Base-by-base conservation (phyloP, 306 rosid genomes). In the Spatholobus suberectus region DNA sequence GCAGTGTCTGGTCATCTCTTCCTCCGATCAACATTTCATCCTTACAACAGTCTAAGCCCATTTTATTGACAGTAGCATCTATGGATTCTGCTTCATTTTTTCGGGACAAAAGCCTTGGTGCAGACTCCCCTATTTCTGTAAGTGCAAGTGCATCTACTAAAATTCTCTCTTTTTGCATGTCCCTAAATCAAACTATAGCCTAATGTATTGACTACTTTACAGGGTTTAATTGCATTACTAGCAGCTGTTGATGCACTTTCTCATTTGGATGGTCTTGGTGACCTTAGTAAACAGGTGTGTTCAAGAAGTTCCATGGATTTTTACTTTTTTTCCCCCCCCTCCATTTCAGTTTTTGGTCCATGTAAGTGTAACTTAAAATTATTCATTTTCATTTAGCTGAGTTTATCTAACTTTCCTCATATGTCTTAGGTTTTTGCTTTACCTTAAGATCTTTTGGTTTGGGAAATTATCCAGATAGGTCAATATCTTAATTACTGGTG, bases 1-100 rank as follows among this genome's bases (percentile, higher is more conserved):
- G 91, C 97, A 95, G 98, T 93, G 98, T 95, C 84, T 95, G 97
- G 98, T 93, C 97, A 18, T 88, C 98, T 15, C 97, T 93, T 87
- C 98, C 94, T 14, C 97, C 97, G 61, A 89, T 91, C 85, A 91
- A 91, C 70, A 80, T 43, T 75, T 88, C 94, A 29, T 86, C 97
- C 47, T 67, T 59, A 10, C 80, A 88, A 34, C 89, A 88, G 66
- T 59, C 93, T 54, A 95, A 91, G 89, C 89, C 97, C 38, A 74
- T 95, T 72, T 85, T 95, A 82, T 72, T 95, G 83, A 72, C 93
- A 1, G 83, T 87, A 70, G 95, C 95, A 10, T 93, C 98, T 23
- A 93, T 95, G 98, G 98, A 95, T 83, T 89, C 98, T 14, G 95
- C 95, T 81, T 95, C 97, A n/a, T 93, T 95, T 89, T 95, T 95